Percentiles rank a stretch among this genome's conserved stretches.
Evolutionary conservation across 2,329 filamentous ascomycete genomes (phyloP).

Genomic region (Colletotrichum sojae): DNA sequence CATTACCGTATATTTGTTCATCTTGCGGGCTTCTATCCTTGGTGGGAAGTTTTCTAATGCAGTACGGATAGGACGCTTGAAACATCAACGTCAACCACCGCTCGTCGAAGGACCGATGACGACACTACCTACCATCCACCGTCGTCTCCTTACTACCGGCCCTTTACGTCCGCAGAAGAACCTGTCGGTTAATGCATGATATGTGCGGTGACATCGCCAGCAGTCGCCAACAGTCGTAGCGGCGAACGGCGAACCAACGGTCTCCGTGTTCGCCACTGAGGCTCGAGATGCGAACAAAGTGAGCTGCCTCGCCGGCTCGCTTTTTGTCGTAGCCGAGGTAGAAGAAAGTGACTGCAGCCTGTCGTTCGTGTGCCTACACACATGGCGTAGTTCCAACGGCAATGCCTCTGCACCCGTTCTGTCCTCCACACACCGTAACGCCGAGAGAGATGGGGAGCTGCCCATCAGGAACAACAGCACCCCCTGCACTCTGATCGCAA

Average conservation of each 20-base stretch:
- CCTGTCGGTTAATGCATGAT: background rate
- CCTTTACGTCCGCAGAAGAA: slow-evolving; percentile 5
- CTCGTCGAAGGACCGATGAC: slow-evolving; percentile 5
- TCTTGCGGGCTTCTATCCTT: no score
- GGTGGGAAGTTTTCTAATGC: no score
- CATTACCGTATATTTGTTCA: no score
- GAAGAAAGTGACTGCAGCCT: background rate
- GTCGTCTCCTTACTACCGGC: background rate
- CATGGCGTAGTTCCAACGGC: slow-evolving; percentile 6
- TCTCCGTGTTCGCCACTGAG: background rate
- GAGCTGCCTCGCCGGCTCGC: background rate
- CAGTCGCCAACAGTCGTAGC: no score
- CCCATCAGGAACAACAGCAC: background rate
- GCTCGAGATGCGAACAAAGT: background rate
- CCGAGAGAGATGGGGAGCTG: slow-evolving; percentile 3
- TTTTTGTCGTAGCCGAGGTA: background rate
- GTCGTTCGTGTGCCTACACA: background rate
- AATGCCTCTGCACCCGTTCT: background rate
- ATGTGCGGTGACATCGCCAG: slow-evolving; percentile 7
- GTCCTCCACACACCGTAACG: slow-evolving; percentile 2
- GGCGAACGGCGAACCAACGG: no score
- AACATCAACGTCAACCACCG: no score
- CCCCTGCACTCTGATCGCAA: slow-evolving; percentile 15
- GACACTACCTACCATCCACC: slow-evolving; percentile 5
- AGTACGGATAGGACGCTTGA: no score